Base-by-base conservation (phyloP, 805 yeast species). In the Brettanomyces anomalus region DNA sequence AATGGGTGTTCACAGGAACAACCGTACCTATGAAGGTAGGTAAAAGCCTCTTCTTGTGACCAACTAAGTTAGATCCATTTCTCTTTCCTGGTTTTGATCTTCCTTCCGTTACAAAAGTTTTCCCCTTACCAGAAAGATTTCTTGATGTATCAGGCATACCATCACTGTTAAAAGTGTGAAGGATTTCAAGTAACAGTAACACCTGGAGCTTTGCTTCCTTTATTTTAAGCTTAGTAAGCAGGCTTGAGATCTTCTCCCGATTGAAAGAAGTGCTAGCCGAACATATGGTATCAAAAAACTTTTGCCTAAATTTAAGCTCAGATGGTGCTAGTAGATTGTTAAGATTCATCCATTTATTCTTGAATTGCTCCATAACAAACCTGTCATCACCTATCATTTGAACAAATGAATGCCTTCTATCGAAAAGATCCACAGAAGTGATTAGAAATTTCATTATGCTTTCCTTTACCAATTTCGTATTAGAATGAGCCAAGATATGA, bases 1-100 rank as follows among this genome's bases (percentile, higher is more conserved):
- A 59, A 13, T 50, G 50, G 3, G 45, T 20, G 36, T 43, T 44
- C 21, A 50, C 24, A 3, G 61, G 54, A 17, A 56, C 40, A 1
- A 49, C 59, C 0, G 62, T 58, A 4, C 66, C 67, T 18, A 59
- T 44, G 7, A 62, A 42, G 0, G 66, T 62, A 3, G 67, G 66
- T 3, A 62, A 53, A 6, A 61, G 44, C 28, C 64, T 44, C 41
- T 57, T 58, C 36, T 57, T 60, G 16, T 60, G 51, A 4, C 64
- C 63, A 5, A 60, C 63, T 6, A 48, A 34, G 26, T 26, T 37
- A 45, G 28, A 33, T 33, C n/a, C 36, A 15, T 32, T 33, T 42
- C 35, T 30, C 40, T 13, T 39, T 38, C 14, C 26, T 33, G 5
- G 38, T 45, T 10, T 31, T 24, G 10, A 7, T 39, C 15, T 21